Percentiles rank a stretch among this genome's conserved stretches.
phyloP scores from a whole-genome alignment of 1,139 yeast genomes.

The Geotrichum reessii region DNA sequence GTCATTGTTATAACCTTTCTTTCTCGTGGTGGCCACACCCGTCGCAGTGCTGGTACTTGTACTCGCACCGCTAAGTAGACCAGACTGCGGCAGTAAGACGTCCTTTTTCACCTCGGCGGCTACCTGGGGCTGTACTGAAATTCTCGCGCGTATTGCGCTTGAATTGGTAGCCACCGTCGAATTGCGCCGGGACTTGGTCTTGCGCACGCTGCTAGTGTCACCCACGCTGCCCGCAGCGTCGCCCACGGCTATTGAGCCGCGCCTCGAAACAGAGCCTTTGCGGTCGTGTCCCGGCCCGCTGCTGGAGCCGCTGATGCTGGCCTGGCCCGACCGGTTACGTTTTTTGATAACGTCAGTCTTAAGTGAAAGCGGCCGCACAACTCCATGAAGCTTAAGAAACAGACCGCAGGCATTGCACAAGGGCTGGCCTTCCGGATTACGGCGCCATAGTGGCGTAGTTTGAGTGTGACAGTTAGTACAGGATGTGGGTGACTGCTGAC shows the following conservation, averaged over 20 bases:
- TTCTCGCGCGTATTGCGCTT: neutral
- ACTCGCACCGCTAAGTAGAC: conserved; percentile 12
- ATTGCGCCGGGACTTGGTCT: conserved; percentile 17
- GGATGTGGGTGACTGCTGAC: conserved; percentile 26
- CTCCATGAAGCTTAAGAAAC: too few relatives aligned
- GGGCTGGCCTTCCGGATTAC: too few relatives aligned
- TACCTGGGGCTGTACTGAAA: neutral
- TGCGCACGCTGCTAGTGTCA: conserved; percentile 2
- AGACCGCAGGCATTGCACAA: too few relatives aligned
- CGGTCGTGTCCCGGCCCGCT: neutral
- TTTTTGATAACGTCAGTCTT: too few relatives aligned
- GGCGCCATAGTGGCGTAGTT: too few relatives aligned
- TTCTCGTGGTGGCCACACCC: conserved; percentile 15
- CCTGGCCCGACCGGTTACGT: neutral
- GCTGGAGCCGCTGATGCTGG: neutral
- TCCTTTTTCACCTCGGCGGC: too few relatives aligned
- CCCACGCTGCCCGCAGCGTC: neutral
- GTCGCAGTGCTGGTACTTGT: conserved; percentile 6
- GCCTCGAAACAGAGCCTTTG: neutral
- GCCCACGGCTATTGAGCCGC: conserved; percentile 10
- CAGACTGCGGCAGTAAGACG: conserved; percentile 7
- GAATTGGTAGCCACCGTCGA: neutral
- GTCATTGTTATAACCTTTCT: conserved; percentile 11
- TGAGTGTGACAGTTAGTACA: too few relatives aligned
- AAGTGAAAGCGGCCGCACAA: too few relatives aligned